These are phyloP conservation scores for Beauveria sp. DNA, from an alignment of 2,329 filamentous ascomycete species.

Conservation along the genomic window DNA sequence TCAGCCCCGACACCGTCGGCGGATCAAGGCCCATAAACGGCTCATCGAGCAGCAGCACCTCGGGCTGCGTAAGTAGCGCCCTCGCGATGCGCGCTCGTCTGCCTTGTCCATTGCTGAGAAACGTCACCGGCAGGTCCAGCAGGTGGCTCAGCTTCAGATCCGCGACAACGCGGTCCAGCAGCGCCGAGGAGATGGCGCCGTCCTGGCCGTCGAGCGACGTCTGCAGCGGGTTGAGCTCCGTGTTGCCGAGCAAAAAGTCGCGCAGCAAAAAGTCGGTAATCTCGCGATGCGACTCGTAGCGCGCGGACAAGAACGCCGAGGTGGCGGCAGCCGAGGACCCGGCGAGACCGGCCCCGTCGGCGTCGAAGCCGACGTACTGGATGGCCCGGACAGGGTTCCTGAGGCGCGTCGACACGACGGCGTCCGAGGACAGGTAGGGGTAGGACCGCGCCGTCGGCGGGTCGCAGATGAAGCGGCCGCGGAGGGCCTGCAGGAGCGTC, in stretches of 20 bases:
- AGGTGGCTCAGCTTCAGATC: constrained; percentile 64
- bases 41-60: constrained; percentile 81
- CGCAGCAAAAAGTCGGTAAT: constrained; percentile 78
- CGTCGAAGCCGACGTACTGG: constrained; percentile 85
- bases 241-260: constrained; percentile 77
- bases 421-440: constrained; percentile 64
- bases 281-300: constrained; percentile 84
- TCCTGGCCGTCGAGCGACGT: constrained; percentile 34
- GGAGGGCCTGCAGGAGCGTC: constrained; percentile 70
- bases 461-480: constrained; percentile 66
- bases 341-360: constrained; percentile 48
- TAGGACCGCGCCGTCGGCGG: constrained; percentile 71
- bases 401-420: constrained; percentile 43
- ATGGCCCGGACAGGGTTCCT: constrained; percentile 61
- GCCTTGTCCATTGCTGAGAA: constrained; percentile 90
- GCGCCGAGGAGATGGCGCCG: constrained; percentile 37
- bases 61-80: constrained; percentile 69
- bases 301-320: constrained; percentile 78
- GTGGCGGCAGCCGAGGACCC: constrained; percentile 47
- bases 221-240: constrained; percentile 66
- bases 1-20: constrained; percentile 65
- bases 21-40: constrained; percentile 96
- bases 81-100: constrained; percentile 81
- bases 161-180: constrained; percentile 55
- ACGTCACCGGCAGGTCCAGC: constrained; percentile 74